Percentiles rank a stretch among this genome's conserved stretches.
These are phyloP conservation scores for Wickerhamomyces chambardii DNA, from an alignment of 805 yeast species.

Conservation along the genomic window DNA sequence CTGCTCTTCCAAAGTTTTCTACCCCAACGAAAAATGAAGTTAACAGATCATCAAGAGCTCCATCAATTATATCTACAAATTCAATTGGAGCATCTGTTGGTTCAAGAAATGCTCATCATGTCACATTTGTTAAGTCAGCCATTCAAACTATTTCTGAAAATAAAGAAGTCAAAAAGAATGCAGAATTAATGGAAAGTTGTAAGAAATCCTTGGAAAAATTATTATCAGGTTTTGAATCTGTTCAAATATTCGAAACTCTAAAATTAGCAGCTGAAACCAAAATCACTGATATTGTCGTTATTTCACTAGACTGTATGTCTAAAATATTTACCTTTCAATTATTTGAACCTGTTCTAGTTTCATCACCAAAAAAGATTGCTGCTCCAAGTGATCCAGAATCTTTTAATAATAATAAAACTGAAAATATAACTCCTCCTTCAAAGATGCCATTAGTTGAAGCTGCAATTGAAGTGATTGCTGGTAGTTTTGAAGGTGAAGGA, in stretches of 20 bases:
- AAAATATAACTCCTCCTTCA: constrained; percentile 42
- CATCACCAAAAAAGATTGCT: constrained; percentile 28
- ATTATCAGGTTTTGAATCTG: constrained; percentile 30
- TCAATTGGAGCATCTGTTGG: background rate
- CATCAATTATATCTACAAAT: constrained; percentile 12
- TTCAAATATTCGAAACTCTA: constrained; percentile 69
- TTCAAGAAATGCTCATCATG: constrained; percentile 21
- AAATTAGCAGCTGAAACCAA: constrained; percentile 65
- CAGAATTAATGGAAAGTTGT: constrained; percentile 22
- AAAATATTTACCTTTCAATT: constrained; percentile 83
- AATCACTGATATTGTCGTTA: constrained; percentile 53
- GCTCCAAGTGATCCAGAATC: constrained; percentile 13
- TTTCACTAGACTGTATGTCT: constrained; percentile 79
- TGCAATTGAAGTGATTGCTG: constrained; percentile 75
- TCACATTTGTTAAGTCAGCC: constrained; percentile 42
- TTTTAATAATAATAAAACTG: constrained; percentile 18
- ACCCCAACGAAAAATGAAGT: constrained; percentile 3
- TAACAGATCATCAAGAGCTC: constrained; percentile 11
- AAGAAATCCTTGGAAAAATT: constrained; percentile 21
- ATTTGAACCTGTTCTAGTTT: constrained; percentile 49
- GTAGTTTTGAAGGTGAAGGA: constrained; percentile 86
- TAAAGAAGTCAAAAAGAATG: constrained; percentile 50
- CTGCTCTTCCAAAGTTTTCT: constrained; percentile 11
- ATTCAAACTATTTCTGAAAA: constrained; percentile 46
- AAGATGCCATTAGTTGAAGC: constrained; percentile 62